These are phyloP conservation scores for Phytophthora sp. DNA, from an alignment of 352 stramenopile species.

Conservation along the genomic window DNA sequence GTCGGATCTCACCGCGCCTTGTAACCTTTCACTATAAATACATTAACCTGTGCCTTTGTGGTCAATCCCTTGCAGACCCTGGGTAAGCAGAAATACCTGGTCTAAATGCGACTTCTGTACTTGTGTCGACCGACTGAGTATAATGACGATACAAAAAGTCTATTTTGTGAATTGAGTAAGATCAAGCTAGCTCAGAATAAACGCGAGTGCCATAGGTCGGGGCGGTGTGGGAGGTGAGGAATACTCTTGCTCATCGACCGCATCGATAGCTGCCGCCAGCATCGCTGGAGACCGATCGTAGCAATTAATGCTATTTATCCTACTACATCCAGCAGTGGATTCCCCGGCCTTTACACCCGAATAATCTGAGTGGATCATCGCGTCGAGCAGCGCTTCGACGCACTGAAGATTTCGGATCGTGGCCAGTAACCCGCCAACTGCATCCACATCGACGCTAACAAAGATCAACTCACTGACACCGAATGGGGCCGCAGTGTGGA, in stretches of 20 bases:
- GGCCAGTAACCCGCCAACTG: constrained; percentile 24
- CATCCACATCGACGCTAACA: constrained; percentile 38
- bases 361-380: constrained; percentile 11
- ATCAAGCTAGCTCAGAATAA: constrained; percentile 45
- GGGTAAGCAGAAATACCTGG: constrained; percentile 14
- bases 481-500: constrained; percentile 29
- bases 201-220: constrained; percentile 37
- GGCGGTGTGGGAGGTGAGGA: constrained; percentile 5
- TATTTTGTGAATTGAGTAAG: constrained; percentile 10
- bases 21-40: constrained; percentile 39
- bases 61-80: too few relatives aligned
- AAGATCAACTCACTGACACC: constrained; percentile 23
- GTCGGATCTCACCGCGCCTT: constrained; percentile 6
- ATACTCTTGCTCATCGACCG: constrained; percentile 9
- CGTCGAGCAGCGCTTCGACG: constrained; percentile 32
- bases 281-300: constrained; percentile 13
- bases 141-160: constrained; percentile 34
- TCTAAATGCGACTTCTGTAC: not conserved
- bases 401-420: constrained; percentile 25
- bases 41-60: constrained; percentile 23
- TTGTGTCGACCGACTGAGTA: not conserved
- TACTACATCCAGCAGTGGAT: constrained; percentile 1
- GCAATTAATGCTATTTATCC: constrained; percentile 9
- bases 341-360: constrained; percentile 13
- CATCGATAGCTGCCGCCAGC: constrained; percentile 8